Percentiles rank a stretch among this genome's conserved stretches.
Conservation (phyloP, 805 yeast species). For the Alloascoidea africana region DNA sequence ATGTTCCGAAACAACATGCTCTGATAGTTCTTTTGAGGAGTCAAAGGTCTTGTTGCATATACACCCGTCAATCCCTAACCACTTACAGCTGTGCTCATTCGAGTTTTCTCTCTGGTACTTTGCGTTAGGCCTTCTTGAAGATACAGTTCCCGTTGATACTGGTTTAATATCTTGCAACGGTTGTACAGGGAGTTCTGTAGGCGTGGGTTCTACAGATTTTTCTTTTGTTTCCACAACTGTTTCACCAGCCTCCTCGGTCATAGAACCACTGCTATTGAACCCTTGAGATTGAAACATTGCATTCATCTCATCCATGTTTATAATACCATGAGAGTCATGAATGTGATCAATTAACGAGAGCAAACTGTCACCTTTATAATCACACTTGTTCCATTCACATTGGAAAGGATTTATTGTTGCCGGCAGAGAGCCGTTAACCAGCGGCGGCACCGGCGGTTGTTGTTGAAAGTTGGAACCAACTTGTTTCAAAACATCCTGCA, state of each 20-base stretch:
- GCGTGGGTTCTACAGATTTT: conserved; percentile 1
- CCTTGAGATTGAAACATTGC: background rate
- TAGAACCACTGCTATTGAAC: too few species aligned
- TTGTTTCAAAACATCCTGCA: conserved; percentile 5
- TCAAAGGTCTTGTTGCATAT: conserved; percentile 36
- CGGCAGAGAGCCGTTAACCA: conserved; percentile 2
- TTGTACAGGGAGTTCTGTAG: conserved; percentile 4
- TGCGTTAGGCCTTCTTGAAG: conserved; percentile 1
- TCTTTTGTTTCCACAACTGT: conserved; percentile 3
- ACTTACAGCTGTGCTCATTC: conserved; percentile 18
- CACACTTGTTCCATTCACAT: conserved; percentile 74
- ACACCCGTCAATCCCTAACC: conserved; percentile 20
- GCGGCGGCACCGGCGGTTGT: conserved; percentile 6
- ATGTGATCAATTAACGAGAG: conserved; percentile 45
- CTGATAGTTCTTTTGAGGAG: conserved; percentile 46
- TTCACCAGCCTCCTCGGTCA: too few species aligned
- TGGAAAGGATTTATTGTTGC: conserved; percentile 12
- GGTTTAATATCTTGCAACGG: conserved; percentile 3
- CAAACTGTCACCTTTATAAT: conserved; percentile 36
- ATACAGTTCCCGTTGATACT: conserved; percentile 3
- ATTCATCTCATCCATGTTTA: conserved; percentile 5
- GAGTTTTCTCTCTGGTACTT: conserved; percentile 4
- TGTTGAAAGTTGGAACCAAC: conserved; percentile 6
- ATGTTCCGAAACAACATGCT: conserved; percentile 56
- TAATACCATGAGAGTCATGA: conserved; percentile 26